Evolutionary conservation across 2,329 filamentous ascomycete genomes (phyloP), one percentile per base, ranked within the genome.

Genomic region (Arthrobotrys musiformis): DNA sequence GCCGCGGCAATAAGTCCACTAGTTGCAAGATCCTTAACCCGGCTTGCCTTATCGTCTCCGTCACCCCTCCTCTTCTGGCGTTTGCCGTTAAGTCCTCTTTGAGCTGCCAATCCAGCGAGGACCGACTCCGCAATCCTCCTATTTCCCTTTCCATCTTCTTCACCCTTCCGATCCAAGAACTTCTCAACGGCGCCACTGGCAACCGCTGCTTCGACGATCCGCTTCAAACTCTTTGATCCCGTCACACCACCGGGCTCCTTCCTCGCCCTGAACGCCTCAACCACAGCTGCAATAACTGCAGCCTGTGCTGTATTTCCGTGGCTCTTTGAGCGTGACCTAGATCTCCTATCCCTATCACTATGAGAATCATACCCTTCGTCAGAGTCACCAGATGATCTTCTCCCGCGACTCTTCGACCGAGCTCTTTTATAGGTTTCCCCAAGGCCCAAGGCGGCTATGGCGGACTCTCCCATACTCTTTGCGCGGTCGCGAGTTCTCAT

Each of bases 361-460:
- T 77, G 66, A 5, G 73, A 77, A 56, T 77, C 73, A 26, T 77
- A 77, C 1, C 73, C 73, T 42, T 77, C 73, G 42, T 77, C 73
- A 5, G 72, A 76, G 11, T 42, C 40, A 24, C 37, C 17, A 11
- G 72, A 70, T 9, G 54, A 35, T 17, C 48, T 76, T 44, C 66
- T 35, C 4, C 52, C 66, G 22, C 60, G 37, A 42, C 73, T 77
- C 66, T 66, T 70, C 2, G 73, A 77, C 30, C 73, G 37, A 26
- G 73, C 35, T 30, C 66, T 58, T 13, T 56, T 77, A 30, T 66
- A 60, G 3, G 66, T 56, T 15, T 77, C 73, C 4, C 52, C 66
- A n/a, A 77, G 66, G 6, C 73, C 73, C 3, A 77, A 48, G 0
- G 73, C 73, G 5, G 73, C 60, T 6, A 77, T 56, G 8, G 73